These are phyloP conservation scores for Paramyrothecium sp. DNA, from an alignment of 2,329 filamentous ascomycete species.

Conservation along the genomic window DNA sequence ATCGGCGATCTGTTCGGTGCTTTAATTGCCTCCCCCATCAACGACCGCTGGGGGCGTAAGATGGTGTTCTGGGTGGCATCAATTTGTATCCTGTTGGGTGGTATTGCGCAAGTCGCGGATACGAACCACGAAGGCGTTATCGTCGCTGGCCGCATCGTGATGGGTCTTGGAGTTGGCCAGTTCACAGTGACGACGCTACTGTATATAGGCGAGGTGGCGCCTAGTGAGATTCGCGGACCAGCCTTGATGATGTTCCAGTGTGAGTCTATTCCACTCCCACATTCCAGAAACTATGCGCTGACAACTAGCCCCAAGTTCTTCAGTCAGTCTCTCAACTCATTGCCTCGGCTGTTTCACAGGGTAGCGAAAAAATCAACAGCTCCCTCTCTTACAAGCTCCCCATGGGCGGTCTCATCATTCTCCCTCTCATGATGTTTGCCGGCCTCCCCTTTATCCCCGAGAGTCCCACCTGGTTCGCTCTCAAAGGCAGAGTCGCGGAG, in stretches of 20 bases:
- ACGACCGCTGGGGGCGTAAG: slow-evolving; percentile 32
- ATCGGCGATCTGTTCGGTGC: slow-evolving; percentile 36
- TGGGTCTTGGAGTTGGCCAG: slow-evolving; percentile 18
- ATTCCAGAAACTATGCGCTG: background rate
- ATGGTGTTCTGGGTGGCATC: slow-evolving; percentile 30
- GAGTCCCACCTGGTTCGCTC: slow-evolving; percentile 24
- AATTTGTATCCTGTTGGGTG: slow-evolving; percentile 24
- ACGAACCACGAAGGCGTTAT: slow-evolving; percentile 15
- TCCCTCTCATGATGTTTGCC: slow-evolving; percentile 17
- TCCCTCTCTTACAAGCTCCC: slow-evolving; percentile 22
- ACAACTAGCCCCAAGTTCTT: slow-evolving; percentile 12
- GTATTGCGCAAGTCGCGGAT: slow-evolving; percentile 14
- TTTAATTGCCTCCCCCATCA: slow-evolving; percentile 31
- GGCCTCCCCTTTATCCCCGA: slow-evolving; percentile 19
- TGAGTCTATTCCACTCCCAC: background rate
- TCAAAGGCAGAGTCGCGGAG: slow-evolving; percentile 18
- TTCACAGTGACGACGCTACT: slow-evolving; percentile 19
- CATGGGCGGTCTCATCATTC: slow-evolving; percentile 22
- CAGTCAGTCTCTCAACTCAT: slow-evolving; percentile 27
- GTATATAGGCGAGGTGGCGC: slow-evolving; percentile 24
- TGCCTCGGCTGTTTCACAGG: slow-evolving; percentile 24
- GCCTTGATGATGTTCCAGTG: slow-evolving; percentile 29
- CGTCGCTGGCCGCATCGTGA: slow-evolving; percentile 14
- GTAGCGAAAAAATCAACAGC: slow-evolving; percentile 19
- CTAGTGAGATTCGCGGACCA: slow-evolving; percentile 21